Evolutionary conservation across 225 moss, liverwort and hornwort species (phyloP), one percentile per base, ranked within the genome.

Genomic region (Lunularia cruciata): DNA sequence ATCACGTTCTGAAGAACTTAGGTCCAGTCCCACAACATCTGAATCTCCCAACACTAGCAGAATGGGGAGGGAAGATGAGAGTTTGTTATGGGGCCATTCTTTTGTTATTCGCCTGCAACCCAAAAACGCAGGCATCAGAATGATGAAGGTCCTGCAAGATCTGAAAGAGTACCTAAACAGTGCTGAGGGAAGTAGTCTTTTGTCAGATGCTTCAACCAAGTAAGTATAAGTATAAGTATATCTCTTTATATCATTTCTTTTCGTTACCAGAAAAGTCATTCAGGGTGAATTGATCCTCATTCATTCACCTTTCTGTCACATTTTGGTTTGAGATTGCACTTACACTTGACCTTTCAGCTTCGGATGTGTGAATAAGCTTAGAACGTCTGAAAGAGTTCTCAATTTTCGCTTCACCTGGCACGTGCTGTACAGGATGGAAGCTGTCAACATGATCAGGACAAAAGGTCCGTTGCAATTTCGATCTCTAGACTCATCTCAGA

Each of bases 381-480:
- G n/a, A n/a, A n/a, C n/a, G n/a, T n/a, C n/a, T n/a, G n/a, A n/a
- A n/a, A n/a, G n/a, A n/a, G n/a, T n/a, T n/a, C n/a, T n/a, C n/a
- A n/a, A n/a, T n/a, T n/a, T n/a, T n/a, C n/a, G n/a, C n/a, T n/a
- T n/a, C n/a, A n/a, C n/a, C n/a, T n/a, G n/a, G n/a, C n/a, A n/a
- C n/a, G n/a, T n/a, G n/a, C n/a, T n/a, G 32, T 68, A 36, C 77
- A 78, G 77, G 60, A 61, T 45, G 33, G 77, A 35, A 20, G 68
- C 31, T 47, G 61, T 73, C n/a, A 31, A 68, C 52, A 40, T 6
- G 14, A 36, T 73, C n/a, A 73, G 11, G 60, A 45, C 54, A 33
- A 59, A 37, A 36, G 67, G 68, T 3, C 77, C 72, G 6, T 16
- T 27, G 5, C 53, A 68, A 20, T 52, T 77, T 40, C 60, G 53